phyloP scores from a whole-genome alignment of 31 red algal genomes.

The Bonnemaisonia californica region DNA sequence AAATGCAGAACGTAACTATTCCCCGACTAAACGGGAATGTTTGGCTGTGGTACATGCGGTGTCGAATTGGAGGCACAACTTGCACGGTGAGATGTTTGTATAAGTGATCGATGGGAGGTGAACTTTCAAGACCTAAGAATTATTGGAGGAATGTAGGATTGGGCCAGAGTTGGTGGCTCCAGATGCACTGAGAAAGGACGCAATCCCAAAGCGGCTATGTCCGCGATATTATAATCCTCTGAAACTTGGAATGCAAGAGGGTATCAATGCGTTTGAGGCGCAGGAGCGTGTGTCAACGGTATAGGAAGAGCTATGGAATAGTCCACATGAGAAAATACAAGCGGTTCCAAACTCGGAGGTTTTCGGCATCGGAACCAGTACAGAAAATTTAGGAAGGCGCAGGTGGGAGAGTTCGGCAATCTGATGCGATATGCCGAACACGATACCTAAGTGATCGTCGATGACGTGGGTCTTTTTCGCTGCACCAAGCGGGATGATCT shows the following conservation, averaged over 20 bases:
- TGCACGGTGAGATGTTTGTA: conserved; percentile 2
- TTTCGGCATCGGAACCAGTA: too few relatives aligned
- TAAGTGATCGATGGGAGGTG: conserved; percentile 1
- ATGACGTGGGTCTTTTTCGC: too few relatives aligned
- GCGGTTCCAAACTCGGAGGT: too few relatives aligned
- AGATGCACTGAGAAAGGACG: not conserved
- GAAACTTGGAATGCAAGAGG: not conserved
- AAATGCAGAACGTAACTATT: not conserved
- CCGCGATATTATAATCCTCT: conserved; percentile 2
- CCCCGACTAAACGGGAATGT: conserved; percentile 22
- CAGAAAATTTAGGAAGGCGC: too few relatives aligned
- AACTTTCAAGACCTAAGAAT: conserved; percentile 12
- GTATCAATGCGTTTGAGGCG: not conserved
- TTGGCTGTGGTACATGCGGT: conserved; percentile 29
- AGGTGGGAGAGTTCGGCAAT: too few relatives aligned
- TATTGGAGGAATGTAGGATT: not conserved
- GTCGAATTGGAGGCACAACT: conserved; percentile 21
- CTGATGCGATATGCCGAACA: too few relatives aligned
- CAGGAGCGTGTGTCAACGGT: not conserved
- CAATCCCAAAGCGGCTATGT: conserved; percentile 18
- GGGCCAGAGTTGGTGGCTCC: not conserved
- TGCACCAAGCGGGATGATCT: too few relatives aligned
- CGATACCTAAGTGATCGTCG: too few relatives aligned
- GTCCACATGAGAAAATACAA: too few relatives aligned
- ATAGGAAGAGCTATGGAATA: not conserved